A percentile compares a stretch with the other conserved stretches of the same genome.
These are phyloP conservation scores for Fraxinus americana DNA, from an alignment of 257 asterid genomes.

Conservation along the genomic window DNA sequence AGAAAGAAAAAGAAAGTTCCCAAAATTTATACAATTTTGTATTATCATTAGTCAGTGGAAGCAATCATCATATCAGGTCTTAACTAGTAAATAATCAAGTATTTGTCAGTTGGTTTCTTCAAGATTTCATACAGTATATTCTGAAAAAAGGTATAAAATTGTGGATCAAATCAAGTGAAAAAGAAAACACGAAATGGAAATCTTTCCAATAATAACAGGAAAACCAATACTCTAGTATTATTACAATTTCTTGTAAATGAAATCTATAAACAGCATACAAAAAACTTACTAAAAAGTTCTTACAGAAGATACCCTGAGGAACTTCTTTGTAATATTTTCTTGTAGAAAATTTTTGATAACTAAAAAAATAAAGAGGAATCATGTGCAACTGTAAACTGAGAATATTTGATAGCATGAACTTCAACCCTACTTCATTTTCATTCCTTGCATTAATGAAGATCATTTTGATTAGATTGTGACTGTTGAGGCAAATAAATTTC, in stretches of 20 bases:
- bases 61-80: neutral
- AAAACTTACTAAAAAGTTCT: neutral
- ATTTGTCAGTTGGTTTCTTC: neutral
- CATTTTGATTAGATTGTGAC: neutral
- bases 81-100: neutral
- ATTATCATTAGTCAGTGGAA: neutral
- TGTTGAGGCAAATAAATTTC: neutral
- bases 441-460: conserved; percentile 1
- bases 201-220: neutral
- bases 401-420: neutral
- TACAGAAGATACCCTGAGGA: neutral
- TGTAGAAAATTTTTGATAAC: neutral
- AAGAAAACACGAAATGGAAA: neutral
- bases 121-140: neutral
- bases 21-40: neutral
- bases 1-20: neutral
- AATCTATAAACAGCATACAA: neutral
- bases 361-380: neutral
- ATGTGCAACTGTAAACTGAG: neutral
- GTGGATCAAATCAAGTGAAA: neutral
- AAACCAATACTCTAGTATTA: neutral
- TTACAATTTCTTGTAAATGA: conserved; percentile 10
- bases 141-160: neutral
- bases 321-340: neutral
- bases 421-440: neutral